Base-by-base conservation (phyloP, 148 eudicot species). In the Persicaria tinctoria region DNA sequence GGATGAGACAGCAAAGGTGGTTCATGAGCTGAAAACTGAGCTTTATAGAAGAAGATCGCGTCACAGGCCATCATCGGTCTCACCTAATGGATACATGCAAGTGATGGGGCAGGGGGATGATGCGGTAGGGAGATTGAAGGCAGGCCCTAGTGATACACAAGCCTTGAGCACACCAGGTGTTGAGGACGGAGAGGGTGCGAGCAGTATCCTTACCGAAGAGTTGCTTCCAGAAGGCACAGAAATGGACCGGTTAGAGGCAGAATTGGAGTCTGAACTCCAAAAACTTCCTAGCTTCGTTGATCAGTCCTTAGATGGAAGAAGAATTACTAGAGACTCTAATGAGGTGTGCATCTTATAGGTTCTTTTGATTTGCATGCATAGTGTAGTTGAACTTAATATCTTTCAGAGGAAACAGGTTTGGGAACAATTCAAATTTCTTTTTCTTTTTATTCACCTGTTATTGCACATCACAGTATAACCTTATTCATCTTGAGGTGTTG, bases 201-300 rank as follows among this genome's bases (percentile, higher is more conserved):
- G 85, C 74, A 86, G 86, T 78, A 76, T 82, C 86, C 77, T 84
- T 32, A 85, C 83, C 5, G 92, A 83, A 57, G 88, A 84, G 64
- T 84, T 83, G 48, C 84, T 54, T 16, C 82, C 84, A 73, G 89
- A 83, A 53, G 75, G 76, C 46, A 12, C 76, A 76, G 92, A 84
- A 73, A 87, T 91, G 87, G 91, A 86, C 76, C 87, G 74, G 70
- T 80, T 91, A 75, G 91, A 87, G 80, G 87, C 90, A 53, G 97
- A 91, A 75, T 82, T 91, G 13, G 91, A 89, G 38, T 83, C 83
- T 55, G 97, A 91, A 76, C 82, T 89, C 49, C 86, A 82, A 73
- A 91, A 91, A 83, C 91, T 91, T 85, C 87, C 89, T 18, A 83
- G 82, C 87, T 72, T 62, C 8, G 44, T 62, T 13, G 14, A 62